phyloP scores from a whole-genome alignment of 345 rosid species.

The Populus deltoides region DNA sequence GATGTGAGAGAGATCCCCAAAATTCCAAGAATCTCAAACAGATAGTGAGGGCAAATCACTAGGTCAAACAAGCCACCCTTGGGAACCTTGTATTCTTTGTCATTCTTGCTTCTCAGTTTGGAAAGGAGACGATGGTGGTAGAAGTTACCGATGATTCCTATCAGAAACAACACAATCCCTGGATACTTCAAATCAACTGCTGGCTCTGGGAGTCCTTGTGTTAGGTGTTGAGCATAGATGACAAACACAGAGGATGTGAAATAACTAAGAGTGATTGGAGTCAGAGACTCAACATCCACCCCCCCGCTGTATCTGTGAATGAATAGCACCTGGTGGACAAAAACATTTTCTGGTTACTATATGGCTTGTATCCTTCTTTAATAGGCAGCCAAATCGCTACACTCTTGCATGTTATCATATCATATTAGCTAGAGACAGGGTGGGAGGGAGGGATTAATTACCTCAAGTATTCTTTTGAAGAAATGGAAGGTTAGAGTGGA shows the following conservation, averaged over 20 bases:
- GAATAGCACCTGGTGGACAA: slow-evolving; percentile 39
- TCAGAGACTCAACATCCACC: slow-evolving; percentile 31
- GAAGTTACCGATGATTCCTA: slow-evolving; percentile 66
- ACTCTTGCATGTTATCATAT: background rate
- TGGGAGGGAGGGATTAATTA: background rate
- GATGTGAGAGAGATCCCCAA: slow-evolving; percentile 53
- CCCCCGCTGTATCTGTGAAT: slow-evolving; percentile 64
- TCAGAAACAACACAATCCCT: slow-evolving; percentile 46
- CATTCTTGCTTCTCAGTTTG: slow-evolving; percentile 40
- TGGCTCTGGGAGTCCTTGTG: slow-evolving; percentile 42
- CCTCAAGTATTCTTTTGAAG: slow-evolving; percentile 65
- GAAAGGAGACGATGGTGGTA: slow-evolving; percentile 75
- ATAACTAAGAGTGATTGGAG: slow-evolving; percentile 39
- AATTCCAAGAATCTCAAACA: slow-evolving; percentile 62
- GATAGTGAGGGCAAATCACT: slow-evolving; percentile 72
- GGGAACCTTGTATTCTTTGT: slow-evolving; percentile 61
- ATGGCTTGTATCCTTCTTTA: background rate
- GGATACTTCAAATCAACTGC: slow-evolving; percentile 33
- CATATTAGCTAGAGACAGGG: background rate
- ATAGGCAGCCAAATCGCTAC: background rate
- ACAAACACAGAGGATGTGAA: slow-evolving; percentile 30
- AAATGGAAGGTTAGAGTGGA: slow-evolving; percentile 64
- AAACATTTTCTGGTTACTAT: background rate
- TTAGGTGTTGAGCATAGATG: slow-evolving; percentile 45
- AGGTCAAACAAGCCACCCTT: slow-evolving; percentile 55